Base-by-base conservation (phyloP, 129 eudicot genomes). In the Mikania micrantha region DNA sequence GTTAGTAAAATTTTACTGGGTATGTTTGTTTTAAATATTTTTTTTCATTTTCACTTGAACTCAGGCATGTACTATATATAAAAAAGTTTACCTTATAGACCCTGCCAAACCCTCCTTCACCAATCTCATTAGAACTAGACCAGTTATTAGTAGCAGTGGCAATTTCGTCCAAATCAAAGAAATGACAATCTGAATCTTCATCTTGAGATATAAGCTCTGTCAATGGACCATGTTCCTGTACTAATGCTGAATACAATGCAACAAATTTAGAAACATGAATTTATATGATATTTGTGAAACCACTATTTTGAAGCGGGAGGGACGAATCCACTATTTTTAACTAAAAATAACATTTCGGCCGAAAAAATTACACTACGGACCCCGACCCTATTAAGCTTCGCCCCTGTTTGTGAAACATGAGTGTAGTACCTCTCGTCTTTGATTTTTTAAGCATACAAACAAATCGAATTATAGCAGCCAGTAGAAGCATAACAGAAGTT, bases 101-200 rank as follows among this genome's bases (percentile, higher is more conserved):
- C 64, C 77, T 60, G 36, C 91, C 91, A 77, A 85, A 85, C 4
- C 91, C 87, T 60, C 91, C 87, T 70, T 73, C 72, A 9, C 91
- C 91, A 16, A 85, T 72, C 81, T 82, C 80, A 52, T 85, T 85
- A n/a, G 52, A 69, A 6, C 38, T 35, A 63, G 69, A 69, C 67
- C 83, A 85, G 53, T 79, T 58, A 62, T 77, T 74, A 5, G 91
- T 85, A 0, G 91, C 91, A 50, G 79, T 59, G 45, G 78, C 13
- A 45, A 85, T 73, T 58, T 75, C 80, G 5, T 63, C 80, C 34
- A 83, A 47, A 28, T 71, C 75, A 38, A 73, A 82, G 20, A 77
- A 24, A 48, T 57, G 80, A 10, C 80, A 76, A 50, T 60, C 69
- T 25, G 80, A 47, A 67, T 76, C 75, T 38, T 76, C 70, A 27